These are phyloP conservation scores for Cucurbita pepo DNA, from an alignment of 306 rosid genomes.

Conservation along the genomic window DNA sequence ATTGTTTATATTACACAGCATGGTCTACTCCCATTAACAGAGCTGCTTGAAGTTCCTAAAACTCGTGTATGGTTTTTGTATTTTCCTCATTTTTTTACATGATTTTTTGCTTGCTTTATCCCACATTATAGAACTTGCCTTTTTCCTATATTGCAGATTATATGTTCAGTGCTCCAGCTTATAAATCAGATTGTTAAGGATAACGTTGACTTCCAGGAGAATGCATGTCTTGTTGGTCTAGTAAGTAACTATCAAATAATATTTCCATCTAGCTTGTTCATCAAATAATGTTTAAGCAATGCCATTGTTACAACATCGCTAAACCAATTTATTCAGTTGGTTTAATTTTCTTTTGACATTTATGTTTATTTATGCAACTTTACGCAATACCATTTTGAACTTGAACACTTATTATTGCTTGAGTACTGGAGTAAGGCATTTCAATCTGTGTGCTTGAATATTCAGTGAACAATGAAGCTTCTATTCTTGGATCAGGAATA, in stretches of 20 bases:
- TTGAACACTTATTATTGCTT: neutral
- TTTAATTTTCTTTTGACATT: neutral
- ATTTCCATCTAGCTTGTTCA: neutral
- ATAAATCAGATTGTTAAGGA: constrained; percentile 81
- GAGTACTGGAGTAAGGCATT: neutral
- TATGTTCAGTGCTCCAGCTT: constrained; percentile 94
- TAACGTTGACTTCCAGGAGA: constrained; percentile 84
- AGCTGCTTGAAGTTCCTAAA: constrained; percentile 78
- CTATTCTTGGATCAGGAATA: neutral
- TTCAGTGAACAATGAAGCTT: neutral
- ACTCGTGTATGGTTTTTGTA: constrained; percentile 53
- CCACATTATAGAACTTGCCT: neutral
- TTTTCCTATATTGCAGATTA: constrained; percentile 35
- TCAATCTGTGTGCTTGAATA: neutral
- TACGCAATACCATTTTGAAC: neutral
- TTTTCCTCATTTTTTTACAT: neutral
- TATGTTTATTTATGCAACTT: neutral
- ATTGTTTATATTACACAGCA: constrained; percentile 81
- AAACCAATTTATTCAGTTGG: neutral
- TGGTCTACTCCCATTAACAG: constrained; percentile 83
- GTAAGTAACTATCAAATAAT: constrained; percentile 30
- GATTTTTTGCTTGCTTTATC: neutral
- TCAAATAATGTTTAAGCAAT: neutral
- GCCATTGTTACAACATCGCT: neutral
- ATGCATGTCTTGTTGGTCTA: constrained; percentile 95